Evolutionary conservation across 2,329 filamentous ascomycete genomes (phyloP).

Genomic region (Cryoendolithus antarcticus): DNA sequence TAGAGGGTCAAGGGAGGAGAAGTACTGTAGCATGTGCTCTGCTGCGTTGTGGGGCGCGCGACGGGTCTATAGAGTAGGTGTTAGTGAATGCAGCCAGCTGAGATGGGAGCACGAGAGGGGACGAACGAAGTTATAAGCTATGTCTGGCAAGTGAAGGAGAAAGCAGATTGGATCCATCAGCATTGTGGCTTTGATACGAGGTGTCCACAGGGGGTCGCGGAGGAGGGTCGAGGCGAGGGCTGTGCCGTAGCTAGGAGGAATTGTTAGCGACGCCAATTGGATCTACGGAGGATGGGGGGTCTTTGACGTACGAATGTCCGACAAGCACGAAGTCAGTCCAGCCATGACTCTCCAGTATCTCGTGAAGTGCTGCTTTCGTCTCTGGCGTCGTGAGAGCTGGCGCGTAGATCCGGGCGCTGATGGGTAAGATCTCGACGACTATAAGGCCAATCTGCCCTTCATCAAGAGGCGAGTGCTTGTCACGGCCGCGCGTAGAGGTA

Average conservation of each 20-base stretch:
- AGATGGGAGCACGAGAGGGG: background rate
- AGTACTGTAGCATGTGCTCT: constrained; percentile 56
- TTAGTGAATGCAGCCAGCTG: background rate
- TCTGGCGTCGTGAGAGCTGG: constrained; percentile 37
- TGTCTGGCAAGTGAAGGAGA: constrained; percentile 51
- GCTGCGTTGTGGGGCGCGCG: constrained; percentile 37
- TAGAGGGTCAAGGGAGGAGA: constrained; percentile 52
- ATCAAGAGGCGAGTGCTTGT: background rate
- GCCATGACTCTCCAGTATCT: constrained; percentile 43
- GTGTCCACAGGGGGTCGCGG: constrained; percentile 29
- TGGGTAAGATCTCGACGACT: constrained; percentile 52
- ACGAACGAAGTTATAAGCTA: constrained; percentile 53
- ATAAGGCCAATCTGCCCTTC: constrained; percentile 48
- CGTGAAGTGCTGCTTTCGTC: constrained; percentile 42
- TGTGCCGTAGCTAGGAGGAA: constrained; percentile 41
- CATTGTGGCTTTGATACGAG: constrained; percentile 35
- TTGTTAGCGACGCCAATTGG: too few relatives aligned
- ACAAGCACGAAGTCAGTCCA: constrained; percentile 47
- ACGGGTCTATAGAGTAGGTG: background rate
- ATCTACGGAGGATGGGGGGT: too few relatives aligned
- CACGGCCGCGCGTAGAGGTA: constrained; percentile 9
- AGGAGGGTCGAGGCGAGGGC: constrained; percentile 49
- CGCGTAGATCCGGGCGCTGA: constrained; percentile 48
- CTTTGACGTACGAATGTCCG: constrained; percentile 31
- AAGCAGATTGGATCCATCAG: constrained; percentile 52